Evolutionary conservation across 139 green algal species (phyloP).

Genomic region (Tetraselmis striata): DNA sequence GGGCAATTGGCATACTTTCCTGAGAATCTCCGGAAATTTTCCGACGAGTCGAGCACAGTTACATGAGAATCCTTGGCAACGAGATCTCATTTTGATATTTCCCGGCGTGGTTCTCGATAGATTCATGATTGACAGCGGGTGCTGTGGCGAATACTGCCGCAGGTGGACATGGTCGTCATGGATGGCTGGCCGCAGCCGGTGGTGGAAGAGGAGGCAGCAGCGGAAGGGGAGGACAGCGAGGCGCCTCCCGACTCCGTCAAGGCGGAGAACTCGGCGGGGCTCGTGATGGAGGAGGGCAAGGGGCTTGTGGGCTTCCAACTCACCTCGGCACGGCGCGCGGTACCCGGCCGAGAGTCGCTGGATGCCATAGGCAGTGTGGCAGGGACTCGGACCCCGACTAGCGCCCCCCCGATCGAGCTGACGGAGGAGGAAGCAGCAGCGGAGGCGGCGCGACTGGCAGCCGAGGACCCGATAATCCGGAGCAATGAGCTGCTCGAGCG

Average conservation of each 20-base stretch:
- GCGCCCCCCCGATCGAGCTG: too few species aligned
- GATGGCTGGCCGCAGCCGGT: neutral
- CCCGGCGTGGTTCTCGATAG: too few species aligned
- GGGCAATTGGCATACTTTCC: too few species aligned
- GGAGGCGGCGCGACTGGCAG: neutral
- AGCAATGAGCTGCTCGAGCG: neutral
- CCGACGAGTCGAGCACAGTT: too few species aligned
- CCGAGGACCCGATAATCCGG: neutral
- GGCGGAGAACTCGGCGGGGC: neutral
- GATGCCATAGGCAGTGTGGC: too few species aligned
- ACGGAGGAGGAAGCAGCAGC: neutral
- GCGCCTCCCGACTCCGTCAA: neutral
- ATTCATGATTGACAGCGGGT: too few species aligned
- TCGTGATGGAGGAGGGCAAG: neutral
- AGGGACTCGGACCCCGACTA: too few species aligned
- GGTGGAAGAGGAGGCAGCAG: neutral
- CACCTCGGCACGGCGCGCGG: neutral
- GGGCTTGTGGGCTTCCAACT: neutral
- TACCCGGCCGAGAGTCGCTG: too few species aligned
- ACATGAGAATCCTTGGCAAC: too few species aligned
- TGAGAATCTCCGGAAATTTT: too few species aligned
- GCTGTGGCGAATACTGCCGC: too few species aligned
- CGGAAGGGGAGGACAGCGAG: neutral
- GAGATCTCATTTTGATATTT: too few species aligned
- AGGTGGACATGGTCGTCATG: neutral